A percentile compares a stretch with the other conserved stretches of the same genome.
phyloP scores from a whole-genome alignment of 306 rosid genomes.

The Comarum palustre region DNA sequence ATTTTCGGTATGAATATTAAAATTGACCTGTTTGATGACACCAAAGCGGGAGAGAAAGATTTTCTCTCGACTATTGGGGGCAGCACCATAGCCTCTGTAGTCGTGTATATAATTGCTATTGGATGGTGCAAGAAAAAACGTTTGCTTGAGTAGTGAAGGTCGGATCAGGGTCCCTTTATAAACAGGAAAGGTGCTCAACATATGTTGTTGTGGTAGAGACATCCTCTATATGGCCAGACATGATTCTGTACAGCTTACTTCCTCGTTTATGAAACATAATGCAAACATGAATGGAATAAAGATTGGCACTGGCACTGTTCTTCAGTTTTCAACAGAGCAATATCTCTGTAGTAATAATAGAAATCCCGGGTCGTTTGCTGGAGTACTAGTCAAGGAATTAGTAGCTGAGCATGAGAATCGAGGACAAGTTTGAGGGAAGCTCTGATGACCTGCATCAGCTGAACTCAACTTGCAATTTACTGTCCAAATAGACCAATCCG shows the following conservation, averaged over 20 bases:
- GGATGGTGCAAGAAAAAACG: conserved; percentile 70
- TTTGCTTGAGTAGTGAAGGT: conserved; percentile 47
- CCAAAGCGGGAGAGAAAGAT: conserved; percentile 40
- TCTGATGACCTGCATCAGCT: background rate
- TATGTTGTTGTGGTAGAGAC: background rate
- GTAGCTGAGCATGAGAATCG: background rate
- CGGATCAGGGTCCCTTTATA: background rate
- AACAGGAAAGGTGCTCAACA: background rate
- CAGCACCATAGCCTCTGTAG: conserved; percentile 34
- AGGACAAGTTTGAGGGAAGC: background rate
- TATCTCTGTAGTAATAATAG: background rate
- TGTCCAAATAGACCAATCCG: background rate
- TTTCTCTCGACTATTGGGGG: conserved; percentile 71
- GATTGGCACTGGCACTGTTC: background rate
- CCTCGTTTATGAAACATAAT: background rate
- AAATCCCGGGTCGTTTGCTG: background rate
- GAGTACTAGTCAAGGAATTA: background rate
- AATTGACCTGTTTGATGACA: conserved; percentile 48
- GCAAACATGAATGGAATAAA: conserved; percentile 6
- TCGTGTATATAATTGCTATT: conserved; percentile 56
- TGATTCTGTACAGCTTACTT: background rate
- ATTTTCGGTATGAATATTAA: conserved; percentile 84
- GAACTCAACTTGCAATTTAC: background rate
- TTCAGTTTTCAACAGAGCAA: background rate
- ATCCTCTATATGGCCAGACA: background rate